Conservation (phyloP, 352 stramenopile species). For the Phytophthora uliginosa region DNA sequence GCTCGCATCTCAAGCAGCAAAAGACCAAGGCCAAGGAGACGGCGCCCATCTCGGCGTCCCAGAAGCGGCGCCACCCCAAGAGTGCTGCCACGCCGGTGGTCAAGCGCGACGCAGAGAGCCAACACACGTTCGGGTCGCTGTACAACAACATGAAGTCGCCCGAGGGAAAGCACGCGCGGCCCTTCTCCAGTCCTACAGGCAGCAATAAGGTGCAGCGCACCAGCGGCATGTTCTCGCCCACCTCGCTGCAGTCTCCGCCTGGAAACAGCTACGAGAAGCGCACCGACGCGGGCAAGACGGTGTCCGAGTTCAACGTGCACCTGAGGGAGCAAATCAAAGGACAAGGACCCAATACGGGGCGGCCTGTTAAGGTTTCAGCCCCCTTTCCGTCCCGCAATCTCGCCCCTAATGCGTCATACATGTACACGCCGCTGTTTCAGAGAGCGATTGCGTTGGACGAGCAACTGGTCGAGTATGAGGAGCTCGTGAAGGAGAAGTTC, state of each 20-base stretch:
- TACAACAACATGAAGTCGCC: constrained; percentile 72
- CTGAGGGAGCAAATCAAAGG: constrained; percentile 63
- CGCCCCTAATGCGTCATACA: constrained; percentile 68
- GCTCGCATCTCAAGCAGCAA: constrained; percentile 75
- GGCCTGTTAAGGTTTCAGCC: constrained; percentile 34
- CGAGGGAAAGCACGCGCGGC: constrained; percentile 71
- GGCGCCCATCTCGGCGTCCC: constrained; percentile 10
- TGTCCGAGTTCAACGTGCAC: constrained; percentile 85
- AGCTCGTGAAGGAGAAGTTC: constrained; percentile 73
- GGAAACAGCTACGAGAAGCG: constrained; percentile 82
- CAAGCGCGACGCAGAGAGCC: constrained; percentile 70
- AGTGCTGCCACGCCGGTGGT: constrained; percentile 55
- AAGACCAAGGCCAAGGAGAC: constrained; percentile 49
- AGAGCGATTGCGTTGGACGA: constrained; percentile 82
- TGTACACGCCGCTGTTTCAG: constrained; percentile 89
- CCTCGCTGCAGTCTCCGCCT: constrained; percentile 77
- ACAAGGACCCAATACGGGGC: constrained; percentile 20
- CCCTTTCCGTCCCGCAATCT: constrained; percentile 77
- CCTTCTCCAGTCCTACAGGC: constrained; percentile 66
- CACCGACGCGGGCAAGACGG: constrained; percentile 78
- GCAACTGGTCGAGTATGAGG: constrained; percentile 81
- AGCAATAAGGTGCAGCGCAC: constrained; percentile 78
- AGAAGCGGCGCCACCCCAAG: constrained; percentile 69
- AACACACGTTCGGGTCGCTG: constrained; percentile 70
- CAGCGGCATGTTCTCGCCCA: constrained; percentile 77